phyloP scores from a whole-genome alignment of 148 eudicot species.

The Cornus controversa region DNA sequence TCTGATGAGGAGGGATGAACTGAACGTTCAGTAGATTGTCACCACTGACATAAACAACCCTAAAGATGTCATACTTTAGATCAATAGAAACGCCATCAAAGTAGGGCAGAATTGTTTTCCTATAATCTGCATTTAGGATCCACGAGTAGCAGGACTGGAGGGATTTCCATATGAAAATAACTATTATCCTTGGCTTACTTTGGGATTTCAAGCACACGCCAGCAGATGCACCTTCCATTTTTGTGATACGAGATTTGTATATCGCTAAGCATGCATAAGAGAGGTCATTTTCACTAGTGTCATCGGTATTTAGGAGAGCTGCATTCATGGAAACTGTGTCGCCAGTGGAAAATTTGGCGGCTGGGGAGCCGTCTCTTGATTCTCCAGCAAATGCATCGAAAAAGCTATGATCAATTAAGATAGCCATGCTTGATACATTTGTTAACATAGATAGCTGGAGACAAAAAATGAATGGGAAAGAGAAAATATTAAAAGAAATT shows the following conservation, averaged over 20 bases:
- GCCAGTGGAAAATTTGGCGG: slow-evolving; percentile 38
- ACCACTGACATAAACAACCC: slow-evolving; percentile 39
- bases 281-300: neutral
- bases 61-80: slow-evolving; percentile 39
- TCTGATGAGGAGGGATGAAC: slow-evolving; percentile 10
- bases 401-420: slow-evolving; percentile 31
- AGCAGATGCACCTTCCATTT: slow-evolving; percentile 33
- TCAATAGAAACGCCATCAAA: slow-evolving; percentile 21
- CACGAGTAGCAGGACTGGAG: slow-evolving; percentile 31
- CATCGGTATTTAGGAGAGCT: neutral
- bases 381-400: slow-evolving; percentile 41
- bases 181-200: neutral
- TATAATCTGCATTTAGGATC: slow-evolving; percentile 26
- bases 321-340: slow-evolving; percentile 31
- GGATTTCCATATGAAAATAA: slow-evolving; percentile 35
- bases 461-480: neutral
- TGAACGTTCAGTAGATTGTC: slow-evolving; percentile 20
- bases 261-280: slow-evolving; percentile 28
- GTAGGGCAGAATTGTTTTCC: slow-evolving; percentile 28
- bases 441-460: slow-evolving; percentile 33
- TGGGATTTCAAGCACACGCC: slow-evolving; percentile 38
- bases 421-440: slow-evolving; percentile 36
- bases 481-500: neutral
- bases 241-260: slow-evolving; percentile 27
- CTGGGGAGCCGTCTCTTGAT: slow-evolving; percentile 32